Conservation (phyloP, 1,139 yeast genomes). For the Debaryomyces nepalensis region DNA sequence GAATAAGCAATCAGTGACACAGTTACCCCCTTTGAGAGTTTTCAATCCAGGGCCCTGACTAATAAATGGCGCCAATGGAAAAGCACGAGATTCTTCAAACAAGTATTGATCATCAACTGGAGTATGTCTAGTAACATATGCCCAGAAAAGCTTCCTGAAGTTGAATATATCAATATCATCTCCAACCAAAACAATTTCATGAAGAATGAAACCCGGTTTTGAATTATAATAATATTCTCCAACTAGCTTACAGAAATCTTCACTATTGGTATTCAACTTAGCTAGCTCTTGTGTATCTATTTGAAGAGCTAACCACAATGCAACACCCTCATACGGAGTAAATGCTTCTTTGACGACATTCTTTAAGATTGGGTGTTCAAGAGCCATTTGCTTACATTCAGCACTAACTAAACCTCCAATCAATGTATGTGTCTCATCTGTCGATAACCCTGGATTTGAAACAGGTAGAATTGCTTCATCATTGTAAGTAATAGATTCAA, state of each 20-base stretch:
- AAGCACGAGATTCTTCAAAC: slow-evolving; percentile 19
- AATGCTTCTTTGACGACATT: slow-evolving; percentile 20
- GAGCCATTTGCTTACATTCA: slow-evolving; percentile 13
- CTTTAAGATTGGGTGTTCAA: slow-evolving; percentile 14
- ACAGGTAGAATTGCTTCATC: slow-evolving; percentile 24
- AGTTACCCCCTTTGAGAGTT: slow-evolving; percentile 22
- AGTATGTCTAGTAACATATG: slow-evolving; percentile 25
- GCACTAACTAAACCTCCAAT: slow-evolving; percentile 23
- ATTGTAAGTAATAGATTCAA: slow-evolving; percentile 21
- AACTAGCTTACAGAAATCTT: slow-evolving; percentile 19
- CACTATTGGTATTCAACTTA: slow-evolving; percentile 18
- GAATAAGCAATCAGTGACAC: slow-evolving; percentile 23
- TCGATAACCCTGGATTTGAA: slow-evolving; percentile 23
- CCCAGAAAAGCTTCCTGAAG: slow-evolving; percentile 24
- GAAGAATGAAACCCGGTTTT: slow-evolving; percentile 19
- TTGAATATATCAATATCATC: slow-evolving; percentile 26
- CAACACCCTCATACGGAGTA: slow-evolving; percentile 25
- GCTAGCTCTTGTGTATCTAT: slow-evolving; percentile 20
- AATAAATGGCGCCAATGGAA: slow-evolving; percentile 24
- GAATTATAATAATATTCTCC: slow-evolving; percentile 19
- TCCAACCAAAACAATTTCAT: slow-evolving; percentile 23
- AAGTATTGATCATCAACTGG: slow-evolving; percentile 21
- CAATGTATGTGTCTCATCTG: slow-evolving; percentile 27
- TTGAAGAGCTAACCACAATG: slow-evolving; percentile 21
- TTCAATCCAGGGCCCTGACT: slow-evolving; percentile 18